phyloP scores from a whole-genome alignment of 1,284 basidiomycete genomes.

The Trichosporon sp. region DNA sequence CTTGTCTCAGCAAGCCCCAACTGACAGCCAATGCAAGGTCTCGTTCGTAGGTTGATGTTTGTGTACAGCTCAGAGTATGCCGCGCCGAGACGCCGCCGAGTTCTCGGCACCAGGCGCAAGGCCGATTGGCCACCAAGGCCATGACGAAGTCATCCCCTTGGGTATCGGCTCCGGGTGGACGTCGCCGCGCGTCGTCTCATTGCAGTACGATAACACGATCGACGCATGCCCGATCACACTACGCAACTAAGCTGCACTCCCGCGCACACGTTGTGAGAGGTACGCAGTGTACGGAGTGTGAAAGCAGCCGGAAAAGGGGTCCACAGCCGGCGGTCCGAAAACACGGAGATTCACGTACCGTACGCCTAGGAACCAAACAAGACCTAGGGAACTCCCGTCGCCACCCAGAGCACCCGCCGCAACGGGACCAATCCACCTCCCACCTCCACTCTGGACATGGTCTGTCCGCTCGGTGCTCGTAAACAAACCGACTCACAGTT shows the following conservation, averaged over 20 bases:
- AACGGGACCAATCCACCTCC: background rate
- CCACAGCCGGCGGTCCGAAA: background rate
- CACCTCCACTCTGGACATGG: background rate
- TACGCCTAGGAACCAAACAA: conserved; percentile 5
- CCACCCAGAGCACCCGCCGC: too few species aligned
- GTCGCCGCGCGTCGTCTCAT: background rate
- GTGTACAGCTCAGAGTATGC: background rate
- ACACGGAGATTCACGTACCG: background rate
- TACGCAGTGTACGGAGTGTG: too few species aligned
- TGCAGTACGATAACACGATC: too few species aligned
- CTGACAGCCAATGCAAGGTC: background rate
- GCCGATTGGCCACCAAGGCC: background rate
- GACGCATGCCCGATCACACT: background rate
- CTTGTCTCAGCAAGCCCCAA: background rate
- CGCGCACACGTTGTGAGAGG: too few species aligned
- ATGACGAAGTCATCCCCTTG: background rate
- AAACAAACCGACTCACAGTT: background rate
- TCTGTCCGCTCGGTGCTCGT: background rate
- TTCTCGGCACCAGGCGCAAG: background rate
- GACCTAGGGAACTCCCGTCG: background rate
- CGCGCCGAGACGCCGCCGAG: conserved; percentile 1
- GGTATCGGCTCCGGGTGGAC: background rate
- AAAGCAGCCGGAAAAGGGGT: too few species aligned
- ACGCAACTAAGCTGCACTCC: too few species aligned
- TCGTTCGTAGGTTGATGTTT: background rate